phyloP scores from a whole-genome alignment of 352 stramenopile species.

The Peronosclerospora sorghi region DNA sequence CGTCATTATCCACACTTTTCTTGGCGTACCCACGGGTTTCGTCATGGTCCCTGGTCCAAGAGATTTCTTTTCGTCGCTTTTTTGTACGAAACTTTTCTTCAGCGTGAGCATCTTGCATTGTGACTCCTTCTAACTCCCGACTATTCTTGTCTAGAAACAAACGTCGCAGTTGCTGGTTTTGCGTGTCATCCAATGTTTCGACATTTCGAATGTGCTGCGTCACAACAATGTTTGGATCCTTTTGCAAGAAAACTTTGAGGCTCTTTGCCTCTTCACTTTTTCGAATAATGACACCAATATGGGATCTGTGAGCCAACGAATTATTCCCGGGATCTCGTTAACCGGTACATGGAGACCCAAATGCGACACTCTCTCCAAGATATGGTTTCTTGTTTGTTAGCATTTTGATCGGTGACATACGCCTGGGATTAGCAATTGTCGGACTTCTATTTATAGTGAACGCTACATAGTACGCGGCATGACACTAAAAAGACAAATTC shows the following conservation, averaged over 20 bases:
- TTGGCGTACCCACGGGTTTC: too few species aligned
- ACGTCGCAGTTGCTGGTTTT: background rate
- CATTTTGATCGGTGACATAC: slow-evolving; percentile 2
- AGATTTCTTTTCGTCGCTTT: too few species aligned
- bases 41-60: too few species aligned
- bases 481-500: slow-evolving; percentile 12
- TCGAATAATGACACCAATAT: background rate
- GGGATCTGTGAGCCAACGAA: background rate
- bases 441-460: slow-evolving; percentile 22
- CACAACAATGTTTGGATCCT: background rate
- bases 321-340: slow-evolving; percentile 2
- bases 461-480: slow-evolving; percentile 14
- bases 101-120: too few species aligned
- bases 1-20: too few species aligned
- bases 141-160: too few species aligned
- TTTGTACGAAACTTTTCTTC: too few species aligned
- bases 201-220: background rate
- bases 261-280: background rate
- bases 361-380: slow-evolving; percentile 7
- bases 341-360: slow-evolving; percentile 5
- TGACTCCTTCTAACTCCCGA: too few species aligned
- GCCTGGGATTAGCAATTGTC: slow-evolving; percentile 6
- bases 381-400: background rate
- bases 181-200: background rate
- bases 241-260: background rate